Percentiles rank a stretch among this genome's conserved stretches.
These are phyloP conservation scores for Pestalotiopsis sp. DNA, from an alignment of 2,329 filamentous ascomycete species.

Conservation along the genomic window DNA sequence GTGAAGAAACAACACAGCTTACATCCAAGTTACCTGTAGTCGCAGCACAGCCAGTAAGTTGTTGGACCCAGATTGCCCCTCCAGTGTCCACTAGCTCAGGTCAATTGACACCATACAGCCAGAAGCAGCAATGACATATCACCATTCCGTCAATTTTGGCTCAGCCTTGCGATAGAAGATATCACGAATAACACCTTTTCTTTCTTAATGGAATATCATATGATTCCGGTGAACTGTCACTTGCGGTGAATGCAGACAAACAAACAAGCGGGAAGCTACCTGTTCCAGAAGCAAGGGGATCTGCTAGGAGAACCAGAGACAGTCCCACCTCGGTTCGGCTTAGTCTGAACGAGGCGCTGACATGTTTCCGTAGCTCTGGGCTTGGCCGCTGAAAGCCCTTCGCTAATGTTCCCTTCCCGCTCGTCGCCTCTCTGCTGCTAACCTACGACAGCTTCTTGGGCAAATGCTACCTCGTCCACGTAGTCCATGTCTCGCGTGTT, in stretches of 20 bases:
- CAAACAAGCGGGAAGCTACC: not conserved
- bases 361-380: not conserved
- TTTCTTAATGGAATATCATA: not conserved
- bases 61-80: not conserved
- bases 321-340: not conserved
- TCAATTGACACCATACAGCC: not conserved
- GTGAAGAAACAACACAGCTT: too few species aligned
- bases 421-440: not conserved
- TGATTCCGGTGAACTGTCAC: not conserved
- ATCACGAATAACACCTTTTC: not conserved
- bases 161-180: not conserved
- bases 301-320: not conserved
- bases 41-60: not conserved
- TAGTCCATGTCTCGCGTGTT: not conserved
- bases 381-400: not conserved
- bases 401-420: not conserved
- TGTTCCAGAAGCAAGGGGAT: conserved; percentile 5
- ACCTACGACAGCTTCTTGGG: not conserved
- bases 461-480: not conserved
- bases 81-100: not conserved
- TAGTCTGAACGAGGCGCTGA: not conserved
- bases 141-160: not conserved
- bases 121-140: not conserved
- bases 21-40: too few species aligned
- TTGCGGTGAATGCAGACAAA: not conserved